Conservation (phyloP, 768 basidiomycete species). For the Lanmaoa pseudosensibilis region DNA sequence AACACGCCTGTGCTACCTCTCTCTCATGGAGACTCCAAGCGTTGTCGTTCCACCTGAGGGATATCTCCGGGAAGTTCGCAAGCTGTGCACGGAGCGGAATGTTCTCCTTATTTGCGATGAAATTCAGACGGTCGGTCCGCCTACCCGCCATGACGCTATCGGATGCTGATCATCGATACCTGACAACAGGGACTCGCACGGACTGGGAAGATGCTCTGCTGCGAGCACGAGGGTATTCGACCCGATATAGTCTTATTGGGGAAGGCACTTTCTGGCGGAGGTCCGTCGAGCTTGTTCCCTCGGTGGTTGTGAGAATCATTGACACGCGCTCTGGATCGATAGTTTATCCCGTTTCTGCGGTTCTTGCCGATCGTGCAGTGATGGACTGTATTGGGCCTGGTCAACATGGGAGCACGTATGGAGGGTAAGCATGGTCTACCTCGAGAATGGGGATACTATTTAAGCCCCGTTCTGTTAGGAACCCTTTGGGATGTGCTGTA, state of each 20-base stretch:
- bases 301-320: conserved; percentile 1
- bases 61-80: conserved; percentile 75
- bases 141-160: neutral
- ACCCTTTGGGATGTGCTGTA: conserved; percentile 95
- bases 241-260: conserved; percentile 94
- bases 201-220: conserved; percentile 92
- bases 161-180: conserved; percentile 2
- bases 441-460: neutral
- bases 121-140: conserved; percentile 78
- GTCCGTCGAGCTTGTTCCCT: conserved; percentile 43
- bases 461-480: conserved; percentile 43
- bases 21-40: conserved; percentile 38
- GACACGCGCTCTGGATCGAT: conserved; percentile 4
- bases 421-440: conserved; percentile 55
- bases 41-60: conserved; percentile 91
- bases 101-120: conserved; percentile 98
- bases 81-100: conserved; percentile 88
- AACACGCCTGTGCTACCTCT: neutral
- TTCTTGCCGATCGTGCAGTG: conserved; percentile 85
- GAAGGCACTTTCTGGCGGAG: conserved; percentile 94
- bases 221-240: conserved; percentile 81
- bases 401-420: conserved; percentile 95
- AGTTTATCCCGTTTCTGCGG: conserved; percentile 97
- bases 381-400: conserved; percentile 95
- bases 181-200: conserved; percentile 73